Base-by-base conservation (phyloP, 2,329 filamentous ascomycete species). In the Colletotrichum musae region DNA sequence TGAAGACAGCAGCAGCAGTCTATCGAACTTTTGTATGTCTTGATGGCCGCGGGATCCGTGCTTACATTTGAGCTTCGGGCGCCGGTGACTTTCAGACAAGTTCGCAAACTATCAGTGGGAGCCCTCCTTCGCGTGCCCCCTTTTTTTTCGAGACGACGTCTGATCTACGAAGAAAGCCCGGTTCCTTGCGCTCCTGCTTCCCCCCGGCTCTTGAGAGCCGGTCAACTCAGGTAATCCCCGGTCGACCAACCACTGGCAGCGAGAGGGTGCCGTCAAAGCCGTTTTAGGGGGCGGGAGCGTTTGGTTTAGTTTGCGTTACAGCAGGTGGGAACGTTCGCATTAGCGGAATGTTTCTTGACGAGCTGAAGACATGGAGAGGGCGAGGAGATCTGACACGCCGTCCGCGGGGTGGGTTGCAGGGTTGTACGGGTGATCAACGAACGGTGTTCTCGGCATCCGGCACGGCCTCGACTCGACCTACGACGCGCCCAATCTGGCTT, bases 241-340 rank as follows among this genome's bases (percentile, higher is more conserved):
- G 36, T 10, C 24, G 26, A 4, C 64, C 59, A 68, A 64, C 58
- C 18, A 45, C 15, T 0, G 18, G 6, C 10, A 21, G n/a, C 39
- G 21, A n/a, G 41, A 28, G 15, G n/a, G 15, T 68, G 65, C 65
- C 65, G 65, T 58, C 26, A 43, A 57, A 58, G 26, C 65, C 65
- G 60, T 52, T 43, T 45, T 47, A 58, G 45, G 36, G 15, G 36
- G 32, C 32, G 28, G 60, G 39, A 32, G 58, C 52, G 48, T 68
- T 68, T 47, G 47, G 28, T 59, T 68, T 59, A 24, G 54, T 18
- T 28, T 28, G 36, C 54, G 61, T 65, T 59, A 69, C 66, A 69
- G 41, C 21, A 65, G 57, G 32, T 69, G 66, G 32, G 66, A 56
- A 65, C 54, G 65, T 39, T 56, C 48, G 36, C 24, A 12, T 15